A percentile compares a stretch with the other conserved stretches of the same genome.
These are phyloP conservation scores for Camelina laxa DNA, from an alignment of 345 rosid species.

Conservation along the genomic window DNA sequence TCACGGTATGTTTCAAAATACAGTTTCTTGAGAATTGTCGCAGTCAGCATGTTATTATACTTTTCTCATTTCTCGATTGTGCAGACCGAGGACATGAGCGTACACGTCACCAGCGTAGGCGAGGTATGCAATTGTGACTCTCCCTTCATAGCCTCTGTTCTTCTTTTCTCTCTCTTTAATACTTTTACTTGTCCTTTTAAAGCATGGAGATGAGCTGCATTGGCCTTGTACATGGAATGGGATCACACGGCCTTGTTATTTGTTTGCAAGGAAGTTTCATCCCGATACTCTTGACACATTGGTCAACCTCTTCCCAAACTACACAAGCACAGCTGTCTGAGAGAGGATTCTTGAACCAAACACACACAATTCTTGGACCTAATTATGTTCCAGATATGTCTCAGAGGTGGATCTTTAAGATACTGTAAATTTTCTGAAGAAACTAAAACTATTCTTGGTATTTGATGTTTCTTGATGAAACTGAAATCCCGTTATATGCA, in stretches of 20 bases:
- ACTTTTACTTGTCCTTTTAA: slow-evolving; percentile 24
- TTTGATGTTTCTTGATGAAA: slow-evolving; percentile 28
- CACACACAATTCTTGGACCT: slow-evolving; percentile 26
- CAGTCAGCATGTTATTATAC: background rate
- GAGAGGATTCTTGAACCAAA: slow-evolving; percentile 38
- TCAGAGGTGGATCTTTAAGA: slow-evolving; percentile 27
- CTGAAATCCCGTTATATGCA: slow-evolving; percentile 24
- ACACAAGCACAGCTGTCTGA: slow-evolving; percentile 50
- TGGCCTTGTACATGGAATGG: slow-evolving; percentile 94
- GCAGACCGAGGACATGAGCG: slow-evolving; percentile 75
- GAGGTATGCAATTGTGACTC: slow-evolving; percentile 43
- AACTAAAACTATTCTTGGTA: slow-evolving; percentile 20
- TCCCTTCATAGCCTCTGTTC: background rate
- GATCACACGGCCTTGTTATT: slow-evolving; percentile 83
- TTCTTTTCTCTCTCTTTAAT: background rate
- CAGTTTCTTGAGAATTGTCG: background rate
- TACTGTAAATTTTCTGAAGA: slow-evolving; percentile 36
- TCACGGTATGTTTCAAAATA: slow-evolving; percentile 57
- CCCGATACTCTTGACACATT: slow-evolving; percentile 70
- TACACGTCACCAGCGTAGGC: slow-evolving; percentile 82
- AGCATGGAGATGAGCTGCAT: slow-evolving; percentile 64
- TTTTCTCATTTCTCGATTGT: slow-evolving; percentile 28
- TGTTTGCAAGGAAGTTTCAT: slow-evolving; percentile 89
- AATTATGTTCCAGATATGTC: slow-evolving; percentile 19
- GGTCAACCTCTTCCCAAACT: slow-evolving; percentile 75